Evolutionary conservation across 2,329 filamentous ascomycete species (phyloP).

Genomic region (Scedosporium dehoogii): DNA sequence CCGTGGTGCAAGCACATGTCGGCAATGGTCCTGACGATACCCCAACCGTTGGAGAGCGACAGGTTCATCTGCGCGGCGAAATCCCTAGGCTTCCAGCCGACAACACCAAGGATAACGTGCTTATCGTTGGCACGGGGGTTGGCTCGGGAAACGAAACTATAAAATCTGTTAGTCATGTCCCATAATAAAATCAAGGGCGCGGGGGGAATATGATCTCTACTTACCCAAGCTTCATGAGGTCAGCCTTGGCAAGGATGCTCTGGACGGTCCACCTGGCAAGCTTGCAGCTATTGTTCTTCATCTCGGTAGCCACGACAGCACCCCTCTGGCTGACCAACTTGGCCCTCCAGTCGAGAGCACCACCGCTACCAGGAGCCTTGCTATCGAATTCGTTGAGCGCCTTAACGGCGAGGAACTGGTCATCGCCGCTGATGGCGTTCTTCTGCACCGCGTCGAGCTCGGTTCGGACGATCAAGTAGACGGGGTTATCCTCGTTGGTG

Average conservation of each 20-base stretch:
- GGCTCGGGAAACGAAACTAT: conserved; percentile 84
- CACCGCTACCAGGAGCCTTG: conserved; percentile 91
- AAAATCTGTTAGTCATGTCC: conserved; percentile 19
- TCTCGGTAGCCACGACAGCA: conserved; percentile 96
- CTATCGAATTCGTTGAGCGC: conserved; percentile 98
- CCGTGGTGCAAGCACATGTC: conserved; percentile 79
- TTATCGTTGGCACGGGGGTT: conserved; percentile 89
- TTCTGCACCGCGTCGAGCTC: conserved; percentile 94
- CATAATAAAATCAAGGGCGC: too few relatives aligned
- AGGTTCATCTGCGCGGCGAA: conserved; percentile 98
- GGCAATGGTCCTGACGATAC: conserved; percentile 94
- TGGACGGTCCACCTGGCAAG: conserved; percentile 96
- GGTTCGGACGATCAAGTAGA: conserved; percentile 86
- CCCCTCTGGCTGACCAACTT: conserved; percentile 92
- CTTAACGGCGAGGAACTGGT: conserved; percentile 87
- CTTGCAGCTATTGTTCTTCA: conserved; percentile 99
- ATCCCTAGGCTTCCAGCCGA: conserved; percentile 96
- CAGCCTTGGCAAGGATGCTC: conserved; percentile 92
- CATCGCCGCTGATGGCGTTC: conserved; percentile 84
- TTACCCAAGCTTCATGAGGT: conserved; percentile 95
- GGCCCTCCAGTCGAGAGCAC: conserved; percentile 90
- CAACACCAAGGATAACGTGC: conserved; percentile 89
- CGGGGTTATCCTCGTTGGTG: conserved; percentile 85
- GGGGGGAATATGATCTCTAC: conserved; percentile 24
- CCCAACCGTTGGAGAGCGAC: conserved; percentile 94